Conservation (phyloP, 2,329 filamentous ascomycete genomes). For the Beauveria medogensis region DNA sequence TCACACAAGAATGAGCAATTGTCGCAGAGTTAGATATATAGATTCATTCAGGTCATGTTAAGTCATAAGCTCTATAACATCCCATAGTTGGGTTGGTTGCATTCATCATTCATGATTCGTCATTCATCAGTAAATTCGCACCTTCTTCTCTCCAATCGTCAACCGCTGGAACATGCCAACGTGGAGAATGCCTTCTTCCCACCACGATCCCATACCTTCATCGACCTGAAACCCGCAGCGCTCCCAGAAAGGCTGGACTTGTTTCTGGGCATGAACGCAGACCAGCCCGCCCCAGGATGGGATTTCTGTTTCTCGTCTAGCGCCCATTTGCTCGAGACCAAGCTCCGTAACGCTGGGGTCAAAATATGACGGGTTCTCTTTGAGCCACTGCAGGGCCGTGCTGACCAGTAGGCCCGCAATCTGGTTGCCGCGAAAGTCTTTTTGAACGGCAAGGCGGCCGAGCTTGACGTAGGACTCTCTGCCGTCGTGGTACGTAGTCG, state of each 20-base stretch:
- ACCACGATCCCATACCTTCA: constrained; percentile 66
- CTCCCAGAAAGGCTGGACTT: constrained; percentile 57
- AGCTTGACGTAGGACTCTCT: constrained; percentile 75
- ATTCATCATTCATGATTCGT: background rate
- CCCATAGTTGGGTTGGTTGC: background rate
- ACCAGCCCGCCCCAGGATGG: constrained; percentile 66
- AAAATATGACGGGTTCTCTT: constrained; percentile 48
- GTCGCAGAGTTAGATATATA: background rate
- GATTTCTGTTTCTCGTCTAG: constrained; percentile 30
- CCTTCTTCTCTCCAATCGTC: constrained; percentile 22
- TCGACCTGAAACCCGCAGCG: constrained; percentile 68
- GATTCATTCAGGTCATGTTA: constrained; percentile 1
- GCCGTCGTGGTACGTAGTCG: constrained; percentile 48
- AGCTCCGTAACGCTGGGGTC: constrained; percentile 38
- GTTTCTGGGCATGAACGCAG: constrained; percentile 70
- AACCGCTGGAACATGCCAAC: constrained; percentile 68
- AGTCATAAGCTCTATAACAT: constrained; percentile 2
- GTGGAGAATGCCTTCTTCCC: constrained; percentile 77
- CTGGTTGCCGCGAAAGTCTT: constrained; percentile 55
- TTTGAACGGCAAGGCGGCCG: constrained; percentile 65
- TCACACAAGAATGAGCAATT: background rate
- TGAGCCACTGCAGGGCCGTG: constrained; percentile 60
- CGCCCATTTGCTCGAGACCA: constrained; percentile 36
- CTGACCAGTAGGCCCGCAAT: constrained; percentile 60
- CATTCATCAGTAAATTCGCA: constrained; percentile 17